Base-by-base conservation (phyloP, 768 basidiomycete species). In the Postia placenta region DNA sequence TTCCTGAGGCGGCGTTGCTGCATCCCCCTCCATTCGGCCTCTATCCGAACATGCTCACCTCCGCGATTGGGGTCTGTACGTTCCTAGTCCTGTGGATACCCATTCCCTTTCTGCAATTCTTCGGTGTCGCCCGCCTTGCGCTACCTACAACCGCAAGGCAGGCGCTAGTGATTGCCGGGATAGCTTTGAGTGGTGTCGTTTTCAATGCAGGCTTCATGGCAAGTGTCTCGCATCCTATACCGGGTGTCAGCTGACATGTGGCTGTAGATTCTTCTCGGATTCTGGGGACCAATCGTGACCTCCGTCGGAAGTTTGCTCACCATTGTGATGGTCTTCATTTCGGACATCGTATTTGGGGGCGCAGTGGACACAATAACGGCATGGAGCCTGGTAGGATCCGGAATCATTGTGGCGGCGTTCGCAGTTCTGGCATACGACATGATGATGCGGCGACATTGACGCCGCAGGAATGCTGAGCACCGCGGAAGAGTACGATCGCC, bases 261-360 rank as follows among this genome's bases (percentile, higher is more conserved):
- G 51, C 43, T 50, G 23, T 55, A 92, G 90, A 74, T 88, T 47
- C 71, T 95, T 2, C 70, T 95, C 42, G 87, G 87, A 23, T 66
- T 88, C 23, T 93, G 89, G 88, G 92, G 92, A 3, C 92, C 92
- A 5, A 81, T 93, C 36, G 78, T 92, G 37, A 81, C 83, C 7
- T 91, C 89, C 2, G 92, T 96, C 26, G 92, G 92, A 39, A 92
- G 80, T 65, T 75, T 98, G n/a, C 74, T 95, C n/a, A 93, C 93
- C 4, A 94, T 95, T 56, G 89, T 95, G 30, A 75, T 96, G 42
- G 88, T 92, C 12, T 79, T 92, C 41, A 58, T 90, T 14, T 80
- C 86, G 36, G 93, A 97, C 66, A 73, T 85, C 6, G 55, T 84
- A 15, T 85, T 92, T 52, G 82, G 89, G 19, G 74, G 75, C 45